Base-by-base conservation (phyloP, 768 basidiomycete species). In the Russula earlei region DNA sequence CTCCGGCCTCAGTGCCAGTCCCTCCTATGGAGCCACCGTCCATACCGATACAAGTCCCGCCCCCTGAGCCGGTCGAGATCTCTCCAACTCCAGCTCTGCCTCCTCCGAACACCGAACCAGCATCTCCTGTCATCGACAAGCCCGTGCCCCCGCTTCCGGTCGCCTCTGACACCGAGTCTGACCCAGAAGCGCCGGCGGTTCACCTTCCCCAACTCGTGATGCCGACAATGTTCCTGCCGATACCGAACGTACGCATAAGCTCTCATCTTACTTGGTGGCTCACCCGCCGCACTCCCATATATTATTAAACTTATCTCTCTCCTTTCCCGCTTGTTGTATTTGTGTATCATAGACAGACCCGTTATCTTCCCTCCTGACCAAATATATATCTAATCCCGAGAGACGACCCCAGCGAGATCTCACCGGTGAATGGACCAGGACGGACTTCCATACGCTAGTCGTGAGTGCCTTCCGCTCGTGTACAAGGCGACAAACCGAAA, bases 211-310 rank as follows among this genome's bases (percentile, higher is more conserved):
- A 80, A 36, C 78, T 91, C 36, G 75, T 83, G 34, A 68, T 80
- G 27, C 83, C 88, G 33, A 84, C 82, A 33, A 85, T 91, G 84
- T 91, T 91, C 67, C 71, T 91, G 45, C 89, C 89, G n/a, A 85
- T 91, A 41, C 89, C 90, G 49, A 89, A 89, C 74, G 89, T 91
- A 77, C 81, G 86, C 80, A 71, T 79, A 59, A 78, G 76, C 44
- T 72, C 72, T 68, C 69, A 74, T 56, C 72, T 85, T 43, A 74
- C 76, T 11, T 85, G 81, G 81, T 84, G 79, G 81, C 68, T 86
- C 67, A 75, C 67, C 66, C 68, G 73, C 71, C 71, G 59, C 55
- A 29, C 56, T 65, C 71, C 74, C 63, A 42, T 71, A 66, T 68
- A 63, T 42, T 72, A 71, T 66, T 76, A 51, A 52, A 52, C 51